These are phyloP conservation scores for Berberis thunbergii DNA, from an alignment of 164 flowering plant species.

Conservation along the genomic window DNA sequence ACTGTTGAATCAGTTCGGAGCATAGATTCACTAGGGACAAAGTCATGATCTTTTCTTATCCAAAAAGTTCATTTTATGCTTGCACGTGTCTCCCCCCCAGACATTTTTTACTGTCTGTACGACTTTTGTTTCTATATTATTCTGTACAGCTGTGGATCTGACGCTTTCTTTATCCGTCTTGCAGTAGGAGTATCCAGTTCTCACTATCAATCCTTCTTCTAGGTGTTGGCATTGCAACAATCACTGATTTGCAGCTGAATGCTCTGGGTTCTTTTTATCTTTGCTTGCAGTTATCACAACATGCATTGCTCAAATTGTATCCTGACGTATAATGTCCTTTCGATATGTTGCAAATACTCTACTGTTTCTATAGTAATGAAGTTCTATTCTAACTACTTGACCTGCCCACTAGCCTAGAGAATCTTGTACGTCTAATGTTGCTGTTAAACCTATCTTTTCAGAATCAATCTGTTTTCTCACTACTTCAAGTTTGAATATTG, in stretches of 20 bases:
- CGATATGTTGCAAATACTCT: not conserved
- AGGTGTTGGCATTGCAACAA: slow-evolving; percentile 64
- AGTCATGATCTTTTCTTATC: no score
- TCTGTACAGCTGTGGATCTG: not conserved
- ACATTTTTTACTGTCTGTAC: not conserved
- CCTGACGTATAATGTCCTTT: slow-evolving; percentile 26
- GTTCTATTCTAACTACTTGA: not conserved
- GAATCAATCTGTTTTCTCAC: no score
- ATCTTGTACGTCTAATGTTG: no score
- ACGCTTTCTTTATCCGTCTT: slow-evolving; percentile 11
- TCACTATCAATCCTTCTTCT: slow-evolving; percentile 11
- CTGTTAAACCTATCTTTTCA: no score
- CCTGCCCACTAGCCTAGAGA: no score
- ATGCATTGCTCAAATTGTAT: slow-evolving; percentile 94
- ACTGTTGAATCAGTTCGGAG: no score
- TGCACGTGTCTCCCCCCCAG: no score
- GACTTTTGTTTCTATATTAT: not conserved
- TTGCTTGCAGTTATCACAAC: slow-evolving; percentile 86
- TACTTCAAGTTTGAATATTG: no score
- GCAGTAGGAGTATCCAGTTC: slow-evolving; percentile 69
- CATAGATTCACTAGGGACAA: no score
- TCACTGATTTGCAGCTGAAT: slow-evolving; percentile 95
- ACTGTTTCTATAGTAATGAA: not conserved
- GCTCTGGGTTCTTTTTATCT: slow-evolving; percentile 72
- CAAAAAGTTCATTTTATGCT: not conserved